Conservation (phyloP, 495 filamentous ascomycete genomes). For the Chaetomium fimeti region DNA sequence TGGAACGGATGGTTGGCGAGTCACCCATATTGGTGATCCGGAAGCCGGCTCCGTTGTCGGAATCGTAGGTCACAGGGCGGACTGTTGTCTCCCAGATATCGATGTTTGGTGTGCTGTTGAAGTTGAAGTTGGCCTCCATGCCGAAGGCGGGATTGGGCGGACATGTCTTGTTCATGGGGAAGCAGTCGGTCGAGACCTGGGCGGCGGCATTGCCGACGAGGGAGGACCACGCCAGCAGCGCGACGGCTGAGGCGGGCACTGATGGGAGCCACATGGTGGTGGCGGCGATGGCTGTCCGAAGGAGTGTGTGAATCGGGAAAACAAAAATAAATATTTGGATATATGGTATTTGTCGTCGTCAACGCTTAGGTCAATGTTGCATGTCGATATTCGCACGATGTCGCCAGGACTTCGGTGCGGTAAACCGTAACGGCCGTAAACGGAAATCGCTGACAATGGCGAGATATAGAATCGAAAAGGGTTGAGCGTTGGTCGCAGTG, state of each 20-base stretch:
- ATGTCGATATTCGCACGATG: constrained; percentile 1
- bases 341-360: background rate
- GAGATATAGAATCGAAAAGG: background rate
- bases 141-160: constrained; percentile 63
- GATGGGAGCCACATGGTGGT: constrained; percentile 36
- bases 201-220: constrained; percentile 46
- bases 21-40: constrained; percentile 68
- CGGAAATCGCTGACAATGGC: constrained; percentile 1
- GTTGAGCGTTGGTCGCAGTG: background rate
- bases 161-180: constrained; percentile 63
- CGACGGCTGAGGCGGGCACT: constrained; percentile 37
- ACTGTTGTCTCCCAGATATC: constrained; percentile 63
- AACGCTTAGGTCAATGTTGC: constrained; percentile 3
- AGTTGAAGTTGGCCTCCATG: constrained; percentile 54
- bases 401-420: constrained; percentile 17
- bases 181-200: constrained; percentile 66
- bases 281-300: background rate
- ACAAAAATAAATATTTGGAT: background rate
- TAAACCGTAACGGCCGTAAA: background rate
- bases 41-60: constrained; percentile 61
- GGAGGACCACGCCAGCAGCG: constrained; percentile 44
- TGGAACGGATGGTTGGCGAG: constrained; percentile 69
- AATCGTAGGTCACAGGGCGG: constrained; percentile 54
- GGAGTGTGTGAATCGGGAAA: background rate
- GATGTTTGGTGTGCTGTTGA: constrained; percentile 62